Percentiles rank a stretch among this genome's conserved stretches.
Conservation (phyloP, 805 yeast species). For the Dipodascopsis tothii region DNA sequence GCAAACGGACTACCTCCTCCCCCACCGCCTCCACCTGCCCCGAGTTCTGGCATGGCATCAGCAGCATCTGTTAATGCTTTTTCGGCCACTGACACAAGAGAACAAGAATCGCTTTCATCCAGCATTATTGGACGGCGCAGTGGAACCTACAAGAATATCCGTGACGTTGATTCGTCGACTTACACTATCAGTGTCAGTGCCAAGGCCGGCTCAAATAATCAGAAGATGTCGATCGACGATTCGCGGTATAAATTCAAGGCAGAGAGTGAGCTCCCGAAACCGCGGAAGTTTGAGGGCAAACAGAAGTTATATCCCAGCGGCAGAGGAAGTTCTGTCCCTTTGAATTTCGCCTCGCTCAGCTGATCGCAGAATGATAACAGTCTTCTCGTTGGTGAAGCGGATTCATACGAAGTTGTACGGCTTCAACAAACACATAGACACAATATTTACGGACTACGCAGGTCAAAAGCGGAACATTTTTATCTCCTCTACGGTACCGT, state of each 20-base stretch:
- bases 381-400: too few species aligned
- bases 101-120: neutral
- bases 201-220: constrained; percentile 22
- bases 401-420: too few species aligned
- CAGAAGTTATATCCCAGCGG: constrained; percentile 90
- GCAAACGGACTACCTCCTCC: constrained; percentile 32
- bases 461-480: too few species aligned
- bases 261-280: constrained; percentile 67
- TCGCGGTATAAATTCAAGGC: constrained; percentile 64
- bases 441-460: too few species aligned
- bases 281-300: constrained; percentile 67
- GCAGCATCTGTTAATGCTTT: constrained; percentile 29
- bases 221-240: constrained; percentile 53
- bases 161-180: constrained; percentile 57
- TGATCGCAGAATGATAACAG: too few species aligned
- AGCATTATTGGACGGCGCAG: neutral
- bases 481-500: too few species aligned
- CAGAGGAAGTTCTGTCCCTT: constrained; percentile 84
- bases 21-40: constrained; percentile 30
- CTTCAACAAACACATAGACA: too few species aligned
- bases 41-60: constrained; percentile 26
- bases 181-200: constrained; percentile 43
- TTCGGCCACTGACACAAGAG: too few species aligned
- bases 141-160: constrained; percentile 35
- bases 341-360: constrained; percentile 61